phyloP scores from a whole-genome alignment of 164 flowering plant species.

The Berberis vulgaris region DNA sequence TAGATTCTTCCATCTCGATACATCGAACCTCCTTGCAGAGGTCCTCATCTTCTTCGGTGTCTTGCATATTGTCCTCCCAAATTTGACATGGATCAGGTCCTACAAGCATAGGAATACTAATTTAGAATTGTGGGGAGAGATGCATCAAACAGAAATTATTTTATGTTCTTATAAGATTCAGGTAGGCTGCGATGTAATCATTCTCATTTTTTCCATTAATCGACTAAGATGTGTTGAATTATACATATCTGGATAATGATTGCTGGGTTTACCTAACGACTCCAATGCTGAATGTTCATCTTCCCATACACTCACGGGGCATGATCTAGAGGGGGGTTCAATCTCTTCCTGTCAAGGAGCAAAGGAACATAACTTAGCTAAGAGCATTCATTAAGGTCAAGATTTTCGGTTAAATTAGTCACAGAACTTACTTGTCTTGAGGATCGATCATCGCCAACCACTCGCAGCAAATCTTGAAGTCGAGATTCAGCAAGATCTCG shows the following conservation, averaged over 20 bases:
- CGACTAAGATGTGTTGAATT: conserved; percentile 11
- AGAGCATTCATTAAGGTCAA: neutral
- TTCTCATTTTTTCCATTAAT: conserved; percentile 8
- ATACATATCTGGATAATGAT: conserved; percentile 18
- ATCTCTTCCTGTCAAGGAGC: conserved; percentile 18
- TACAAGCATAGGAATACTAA: conserved; percentile 26
- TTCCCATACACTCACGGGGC: conserved; percentile 17
- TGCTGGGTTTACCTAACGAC: conserved; percentile 26
- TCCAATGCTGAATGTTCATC: conserved; percentile 31
- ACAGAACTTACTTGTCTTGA: conserved; percentile 30
- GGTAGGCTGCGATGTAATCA: conserved; percentile 8
- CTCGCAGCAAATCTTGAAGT: conserved; percentile 59
- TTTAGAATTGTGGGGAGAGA: conserved; percentile 16
- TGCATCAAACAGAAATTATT: conserved; percentile 32
- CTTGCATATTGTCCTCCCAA: conserved; percentile 30
- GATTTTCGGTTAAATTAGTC: neutral
- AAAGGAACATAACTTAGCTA: conserved; percentile 6
- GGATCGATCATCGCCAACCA: conserved; percentile 39
- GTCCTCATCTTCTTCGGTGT: conserved; percentile 29
- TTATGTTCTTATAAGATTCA: conserved; percentile 23
- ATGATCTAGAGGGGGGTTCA: conserved; percentile 12
- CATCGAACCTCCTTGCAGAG: conserved; percentile 65
- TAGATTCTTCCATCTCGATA: conserved; percentile 38
- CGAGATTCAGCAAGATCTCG: conserved; percentile 84
- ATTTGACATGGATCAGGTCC: conserved; percentile 32